Evolutionary conservation across 2,329 filamentous ascomycete genomes (phyloP).

Genomic region (Didymella segeticola): DNA sequence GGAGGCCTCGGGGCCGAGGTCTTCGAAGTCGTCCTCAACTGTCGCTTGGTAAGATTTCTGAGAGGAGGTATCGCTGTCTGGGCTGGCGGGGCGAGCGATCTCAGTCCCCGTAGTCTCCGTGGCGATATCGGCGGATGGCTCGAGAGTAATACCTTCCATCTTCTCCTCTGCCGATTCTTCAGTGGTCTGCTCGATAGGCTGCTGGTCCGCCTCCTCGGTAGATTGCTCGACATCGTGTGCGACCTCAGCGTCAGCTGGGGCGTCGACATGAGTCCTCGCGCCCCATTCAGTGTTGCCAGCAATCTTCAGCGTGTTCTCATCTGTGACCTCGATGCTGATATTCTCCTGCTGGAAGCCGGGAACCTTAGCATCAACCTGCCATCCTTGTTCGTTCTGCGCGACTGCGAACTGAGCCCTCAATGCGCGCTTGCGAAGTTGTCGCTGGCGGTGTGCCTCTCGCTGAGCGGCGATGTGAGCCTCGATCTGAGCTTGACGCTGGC

Average conservation of each 20-base stretch:
- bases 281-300: conserved; percentile 40
- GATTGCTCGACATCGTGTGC: neutral
- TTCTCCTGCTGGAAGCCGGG: conserved; percentile 45
- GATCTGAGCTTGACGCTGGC: conserved; percentile 26
- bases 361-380: conserved; percentile 42
- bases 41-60: conserved; percentile 46
- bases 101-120: conserved; percentile 14
- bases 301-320: conserved; percentile 44
- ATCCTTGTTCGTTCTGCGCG: conserved; percentile 38
- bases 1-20: conserved; percentile 41
- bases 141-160: conserved; percentile 30
- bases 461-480: conserved; percentile 37
- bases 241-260: conserved; percentile 9
- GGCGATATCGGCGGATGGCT: conserved; percentile 22
- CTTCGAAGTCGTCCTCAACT: conserved; percentile 48
- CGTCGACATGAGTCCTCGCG: conserved; percentile 17
- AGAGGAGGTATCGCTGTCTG: conserved; percentile 38
- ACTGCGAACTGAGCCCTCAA: conserved; percentile 42
- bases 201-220: neutral
- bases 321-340: conserved; percentile 43
- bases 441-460: conserved; percentile 37
- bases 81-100: conserved; percentile 21
- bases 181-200: neutral
- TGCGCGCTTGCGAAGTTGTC: conserved; percentile 40
- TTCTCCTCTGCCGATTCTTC: conserved; percentile 17